These are phyloP conservation scores for Lasiosphaeria ovina DNA, from an alignment of 495 filamentous ascomycete species.

Conservation along the genomic window DNA sequence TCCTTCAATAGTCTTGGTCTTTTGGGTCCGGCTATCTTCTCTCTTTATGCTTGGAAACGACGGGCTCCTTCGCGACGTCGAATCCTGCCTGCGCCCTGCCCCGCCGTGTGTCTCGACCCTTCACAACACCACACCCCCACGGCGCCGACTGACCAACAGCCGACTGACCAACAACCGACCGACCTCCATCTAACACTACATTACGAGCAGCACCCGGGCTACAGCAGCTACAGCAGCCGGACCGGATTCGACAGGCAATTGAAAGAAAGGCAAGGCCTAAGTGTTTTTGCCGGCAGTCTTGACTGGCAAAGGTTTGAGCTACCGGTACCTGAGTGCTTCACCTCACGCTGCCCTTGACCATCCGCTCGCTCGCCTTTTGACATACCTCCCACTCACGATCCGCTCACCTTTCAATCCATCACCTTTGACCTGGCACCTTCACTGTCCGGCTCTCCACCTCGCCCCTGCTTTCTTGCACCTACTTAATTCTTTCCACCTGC, in stretches of 20 bases:
- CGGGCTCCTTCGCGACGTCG: background rate
- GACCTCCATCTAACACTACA: background rate
- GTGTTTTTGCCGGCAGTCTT: slow-evolving; percentile 24
- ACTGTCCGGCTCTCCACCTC: slow-evolving; percentile 18
- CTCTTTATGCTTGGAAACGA: background rate
- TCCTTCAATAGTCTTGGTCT: slow-evolving; percentile 9
- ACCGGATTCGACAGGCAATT: background rate
- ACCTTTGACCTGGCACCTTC: slow-evolving; percentile 11
- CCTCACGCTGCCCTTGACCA: slow-evolving; percentile 16
- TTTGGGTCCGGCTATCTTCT: slow-evolving; percentile 11
- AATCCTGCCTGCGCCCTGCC: background rate
- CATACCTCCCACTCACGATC: slow-evolving; percentile 5
- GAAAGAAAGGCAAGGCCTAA: slow-evolving; percentile 9
- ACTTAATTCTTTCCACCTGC: slow-evolving; percentile 8
- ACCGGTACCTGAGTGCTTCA: slow-evolving; percentile 27
- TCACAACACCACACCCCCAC: background rate
- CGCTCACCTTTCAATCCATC: background rate
- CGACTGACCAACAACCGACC: background rate
- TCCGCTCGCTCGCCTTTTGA: slow-evolving; percentile 12
- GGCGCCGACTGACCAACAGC: background rate
- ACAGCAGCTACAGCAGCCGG: background rate
- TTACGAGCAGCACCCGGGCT: background rate
- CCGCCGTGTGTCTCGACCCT: background rate
- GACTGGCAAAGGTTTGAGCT: slow-evolving; percentile 38
- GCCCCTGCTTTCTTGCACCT: slow-evolving; percentile 11